phyloP scores from a whole-genome alignment of 2,329 filamentous ascomycete species.

The Aureobasidium sp. region DNA sequence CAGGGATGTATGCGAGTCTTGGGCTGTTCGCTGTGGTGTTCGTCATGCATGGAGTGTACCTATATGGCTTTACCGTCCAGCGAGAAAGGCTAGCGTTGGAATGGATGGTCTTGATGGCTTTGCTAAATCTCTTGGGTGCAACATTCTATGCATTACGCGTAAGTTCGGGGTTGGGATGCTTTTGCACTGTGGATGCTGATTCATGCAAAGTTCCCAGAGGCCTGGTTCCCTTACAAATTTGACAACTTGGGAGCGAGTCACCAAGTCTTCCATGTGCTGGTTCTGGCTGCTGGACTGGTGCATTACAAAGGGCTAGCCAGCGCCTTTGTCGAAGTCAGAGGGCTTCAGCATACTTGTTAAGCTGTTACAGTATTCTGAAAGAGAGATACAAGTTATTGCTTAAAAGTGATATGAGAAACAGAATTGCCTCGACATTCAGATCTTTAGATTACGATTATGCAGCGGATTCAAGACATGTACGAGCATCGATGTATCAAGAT shows the following conservation, averaged over 20 bases:
- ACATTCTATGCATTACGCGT: constrained; percentile 17
- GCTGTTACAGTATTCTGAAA: too few species aligned
- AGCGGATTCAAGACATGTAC: too few species aligned
- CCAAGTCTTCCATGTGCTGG: constrained; percentile 20
- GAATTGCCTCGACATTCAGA: too few species aligned
- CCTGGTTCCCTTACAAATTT: constrained; percentile 16
- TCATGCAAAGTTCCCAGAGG: constrained; percentile 16
- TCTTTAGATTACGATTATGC: too few species aligned
- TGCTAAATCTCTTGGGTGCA: constrained; percentile 16
- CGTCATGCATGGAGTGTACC: constrained; percentile 17
- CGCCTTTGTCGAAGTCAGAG: constrained; percentile 7
- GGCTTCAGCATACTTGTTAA: neutral
- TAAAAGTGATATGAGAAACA: too few species aligned
- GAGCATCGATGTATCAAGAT: too few species aligned
- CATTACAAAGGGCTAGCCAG: constrained; percentile 17
- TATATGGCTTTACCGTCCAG: constrained; percentile 18
- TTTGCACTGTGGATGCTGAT: neutral
- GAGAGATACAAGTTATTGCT: too few species aligned
- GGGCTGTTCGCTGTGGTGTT: constrained; percentile 18
- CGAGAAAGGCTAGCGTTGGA: constrained; percentile 15
- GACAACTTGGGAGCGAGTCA: constrained; percentile 21
- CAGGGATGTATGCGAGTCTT: constrained; percentile 18
- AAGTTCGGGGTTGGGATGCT: neutral
- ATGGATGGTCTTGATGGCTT: constrained; percentile 18
- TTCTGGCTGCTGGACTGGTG: constrained; percentile 17